Evolutionary conservation across 257 asterid species (phyloP), one percentile per base, ranked within the genome.

Genomic region (Lithospermum erythrorhizon): DNA sequence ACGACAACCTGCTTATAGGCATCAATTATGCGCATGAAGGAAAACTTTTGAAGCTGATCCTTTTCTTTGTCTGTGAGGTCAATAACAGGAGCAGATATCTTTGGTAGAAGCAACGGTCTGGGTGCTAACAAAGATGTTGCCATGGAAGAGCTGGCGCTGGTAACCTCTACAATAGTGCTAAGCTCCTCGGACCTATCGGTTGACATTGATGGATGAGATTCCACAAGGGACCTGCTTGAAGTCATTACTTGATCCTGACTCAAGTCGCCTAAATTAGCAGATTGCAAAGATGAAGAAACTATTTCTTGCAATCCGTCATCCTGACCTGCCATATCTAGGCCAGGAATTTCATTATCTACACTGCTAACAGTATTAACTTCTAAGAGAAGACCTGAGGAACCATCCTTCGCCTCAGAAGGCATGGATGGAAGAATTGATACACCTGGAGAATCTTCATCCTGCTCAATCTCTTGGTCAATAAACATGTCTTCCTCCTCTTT

Each of bases 101-200:
- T 89, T 61, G 98, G 98, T 63, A 93, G 87, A 68, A 79, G 71
- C 86, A 93, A 73, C 64, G 78, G 95, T 23, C 73, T 59, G 9
- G 75, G 35, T 57, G 63, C 61, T 52, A 69, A 81, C 68, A 75
- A 68, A 58, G 97, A 83, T 67, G 87, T 78, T 75, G 89, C 81
- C 49, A 76, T 81, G 47, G 89, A 76, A 66, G 85, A 75, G 76
- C 59, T 81, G 67, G 76, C 62, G 73, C 82, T 79, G 82, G 72
- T 76, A 52, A 74, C 72, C 54, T 91, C 98, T 21, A 76, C 64
- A 58, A 61, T 70, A 58, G 87, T 90, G 78, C 97, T 88, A 77
- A 88, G 95, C 80, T 93, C 97, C 79, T 93, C 98, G 20, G 95
- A 86, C 75, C 73, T 81, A 67, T 86, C 97, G 8, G 84, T 70